Conservation (phyloP, 2,329 filamentous ascomycete species). For the Cytospora leucostoma region DNA sequence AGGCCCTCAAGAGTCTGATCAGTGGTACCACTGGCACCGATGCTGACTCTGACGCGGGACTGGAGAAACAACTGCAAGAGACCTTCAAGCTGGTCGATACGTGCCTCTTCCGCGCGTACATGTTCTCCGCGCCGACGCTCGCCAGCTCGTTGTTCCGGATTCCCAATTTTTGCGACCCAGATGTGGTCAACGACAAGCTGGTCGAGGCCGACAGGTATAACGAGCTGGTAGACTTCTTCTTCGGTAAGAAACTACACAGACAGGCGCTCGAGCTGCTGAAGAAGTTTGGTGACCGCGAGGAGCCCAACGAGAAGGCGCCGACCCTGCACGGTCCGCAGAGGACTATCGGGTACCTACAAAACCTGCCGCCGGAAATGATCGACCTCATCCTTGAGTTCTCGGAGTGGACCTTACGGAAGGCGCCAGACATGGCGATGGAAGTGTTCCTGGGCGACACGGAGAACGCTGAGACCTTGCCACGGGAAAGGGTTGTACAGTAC, state of each 20-base stretch:
- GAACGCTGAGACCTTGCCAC: constrained; percentile 86
- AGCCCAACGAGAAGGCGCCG: constrained; percentile 52
- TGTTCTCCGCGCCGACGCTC: constrained; percentile 84
- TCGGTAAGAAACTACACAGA: constrained; percentile 89
- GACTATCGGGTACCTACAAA: constrained; percentile 88
- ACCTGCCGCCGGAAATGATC: constrained; percentile 80
- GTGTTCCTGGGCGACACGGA: constrained; percentile 91
- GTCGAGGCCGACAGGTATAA: constrained; percentile 87
- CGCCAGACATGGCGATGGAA: constrained; percentile 81
- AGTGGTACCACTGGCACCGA: constrained; percentile 52
- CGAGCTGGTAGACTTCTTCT: constrained; percentile 95
- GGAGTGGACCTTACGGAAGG: constrained; percentile 77
- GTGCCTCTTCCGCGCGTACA: constrained; percentile 89
- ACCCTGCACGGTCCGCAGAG: constrained; percentile 76
- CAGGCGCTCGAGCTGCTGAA: constrained; percentile 81
- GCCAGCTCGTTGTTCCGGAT: constrained; percentile 91
- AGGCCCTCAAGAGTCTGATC: constrained; percentile 48
- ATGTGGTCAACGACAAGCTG: constrained; percentile 90
- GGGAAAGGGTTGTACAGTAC: constrained; percentile 74
- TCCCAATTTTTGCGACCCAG: constrained; percentile 94
- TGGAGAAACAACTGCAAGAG: constrained; percentile 70
- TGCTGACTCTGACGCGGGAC: constrained; percentile 57
- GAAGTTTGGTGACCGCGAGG: constrained; percentile 70
- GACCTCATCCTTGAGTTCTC: constrained; percentile 91
- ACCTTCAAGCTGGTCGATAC: constrained; percentile 89